Percentiles rank a stretch among this genome's conserved stretches.
Conservation (phyloP, 1,139 yeast species). For the Taphrina deformans region DNA sequence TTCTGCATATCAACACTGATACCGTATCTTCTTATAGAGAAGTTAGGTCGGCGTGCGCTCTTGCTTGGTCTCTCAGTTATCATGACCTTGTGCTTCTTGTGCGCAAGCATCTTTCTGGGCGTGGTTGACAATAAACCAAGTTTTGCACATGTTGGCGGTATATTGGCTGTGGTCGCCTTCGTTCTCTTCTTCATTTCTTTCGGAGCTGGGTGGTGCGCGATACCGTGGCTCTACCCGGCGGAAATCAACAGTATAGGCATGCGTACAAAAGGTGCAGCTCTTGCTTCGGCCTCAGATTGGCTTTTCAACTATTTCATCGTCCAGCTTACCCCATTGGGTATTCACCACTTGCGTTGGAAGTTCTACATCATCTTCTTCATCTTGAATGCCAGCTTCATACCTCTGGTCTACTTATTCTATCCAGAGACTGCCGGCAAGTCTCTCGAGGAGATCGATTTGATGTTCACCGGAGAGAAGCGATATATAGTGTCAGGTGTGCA, state of each 20-base stretch:
- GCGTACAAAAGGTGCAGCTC: conserved; percentile 59
- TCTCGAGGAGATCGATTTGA: conserved; percentile 63
- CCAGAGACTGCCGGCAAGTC: conserved; percentile 68
- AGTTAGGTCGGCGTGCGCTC: conserved; percentile 64
- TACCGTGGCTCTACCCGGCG: conserved; percentile 56
- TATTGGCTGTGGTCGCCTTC: conserved; percentile 38
- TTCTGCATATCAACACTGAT: conserved; percentile 40
- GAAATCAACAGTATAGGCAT: conserved; percentile 52
- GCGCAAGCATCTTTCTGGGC: conserved; percentile 36
- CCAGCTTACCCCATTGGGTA: conserved; percentile 55
- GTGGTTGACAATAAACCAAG: conserved; percentile 37
- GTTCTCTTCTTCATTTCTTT: conserved; percentile 41
- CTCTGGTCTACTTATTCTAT: conserved; percentile 63
- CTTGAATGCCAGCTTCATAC: conserved; percentile 49
- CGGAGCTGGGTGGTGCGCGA: conserved; percentile 35
- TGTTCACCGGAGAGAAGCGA: conserved; percentile 45
- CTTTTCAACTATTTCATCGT: conserved; percentile 57
- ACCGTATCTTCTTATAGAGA: conserved; percentile 53
- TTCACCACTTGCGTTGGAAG: conserved; percentile 51
- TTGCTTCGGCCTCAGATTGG: conserved; percentile 60
- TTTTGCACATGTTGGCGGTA: conserved; percentile 35
- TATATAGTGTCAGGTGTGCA: conserved; percentile 13
- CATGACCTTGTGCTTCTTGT: conserved; percentile 36
- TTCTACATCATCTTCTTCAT: conserved; percentile 53
- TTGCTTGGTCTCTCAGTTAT: conserved; percentile 50